Evolutionary conservation across 2,329 filamentous ascomycete species (phyloP), one percentile per base, ranked within the genome.

Genomic region (Verticillium nonalfalfae): DNA sequence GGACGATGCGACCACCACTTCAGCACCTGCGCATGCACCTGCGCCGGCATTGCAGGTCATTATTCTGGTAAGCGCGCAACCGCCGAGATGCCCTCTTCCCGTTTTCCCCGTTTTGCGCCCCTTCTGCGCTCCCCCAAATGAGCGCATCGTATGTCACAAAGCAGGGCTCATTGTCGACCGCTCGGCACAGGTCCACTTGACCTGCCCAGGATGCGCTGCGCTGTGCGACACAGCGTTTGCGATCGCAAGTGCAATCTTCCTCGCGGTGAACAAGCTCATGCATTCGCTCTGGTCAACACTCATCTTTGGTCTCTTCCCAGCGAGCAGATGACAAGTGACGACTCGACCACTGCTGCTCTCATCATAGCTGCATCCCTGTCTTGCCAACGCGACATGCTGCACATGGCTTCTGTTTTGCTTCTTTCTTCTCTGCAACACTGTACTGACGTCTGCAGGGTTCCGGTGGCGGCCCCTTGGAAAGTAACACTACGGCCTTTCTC

Each of bases 391-490:
- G 26, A 26, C 2, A 14, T 4, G 38, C 38, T 15, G 13, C 38
- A 40, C 38, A 50, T 11, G 14, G 14, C 39, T 7, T 14, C 14
- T n/a, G 36, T n/a, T 21, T 50, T n/a, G n/a, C 18, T 50, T 36
- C n/a, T 21, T 57, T 61, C 34, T 15, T 55, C 34, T 36, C 38
- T 57, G 31, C 58, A 31, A 39, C 11, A 6, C 55, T 33, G 13
- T 59, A 34, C 59, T 36, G 50, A 61, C 55, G 13, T 61, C 59
- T 62, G 65, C 71, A 96, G 93, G 95, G 95, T 66, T 87, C 92
- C 56, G 91, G 92, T 58, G 95, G 95, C 62, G 95, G 95, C 59
- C 95, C 95, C 36, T 84, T 86, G 69, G 95, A 99, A 81, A 88
- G 92, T 74, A 95, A 93, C 73, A 90, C 91, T 31, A 97, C 94